Evolutionary conservation across 2,329 filamentous ascomycete genomes (phyloP).

Genomic region (Triangularia verruculosa): DNA sequence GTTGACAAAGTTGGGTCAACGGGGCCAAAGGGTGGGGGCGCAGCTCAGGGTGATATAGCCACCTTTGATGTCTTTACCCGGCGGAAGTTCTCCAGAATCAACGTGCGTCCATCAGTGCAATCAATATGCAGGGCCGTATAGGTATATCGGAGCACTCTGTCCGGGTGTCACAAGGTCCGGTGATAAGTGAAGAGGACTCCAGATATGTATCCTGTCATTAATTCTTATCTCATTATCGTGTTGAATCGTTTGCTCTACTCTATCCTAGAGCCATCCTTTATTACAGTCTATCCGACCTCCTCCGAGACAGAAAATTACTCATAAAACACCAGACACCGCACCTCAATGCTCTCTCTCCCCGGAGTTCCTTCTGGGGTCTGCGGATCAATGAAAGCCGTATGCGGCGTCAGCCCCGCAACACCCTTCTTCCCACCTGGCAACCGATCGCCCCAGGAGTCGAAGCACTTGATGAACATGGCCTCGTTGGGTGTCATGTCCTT

Average conservation of each 20-base stretch:
- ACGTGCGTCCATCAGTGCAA: neutral
- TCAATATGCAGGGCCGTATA: neutral
- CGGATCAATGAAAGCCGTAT: slow-evolving; percentile 56
- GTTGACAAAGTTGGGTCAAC: neutral
- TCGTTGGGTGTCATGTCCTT: slow-evolving; percentile 64
- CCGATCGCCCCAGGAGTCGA: slow-evolving; percentile 43
- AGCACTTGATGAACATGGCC: slow-evolving; percentile 51
- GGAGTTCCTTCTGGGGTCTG: slow-evolving; percentile 46
- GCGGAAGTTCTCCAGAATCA: neutral
- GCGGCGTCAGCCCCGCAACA: slow-evolving; percentile 47
- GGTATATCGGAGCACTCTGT: neutral
- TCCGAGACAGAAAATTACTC: slow-evolving; percentile 34
- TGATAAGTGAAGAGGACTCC: neutral
- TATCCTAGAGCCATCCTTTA: neutral
- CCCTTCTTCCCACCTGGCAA: slow-evolving; percentile 37
- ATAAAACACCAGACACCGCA: slow-evolving; percentile 61
- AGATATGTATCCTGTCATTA: neutral
- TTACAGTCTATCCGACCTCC: neutral
- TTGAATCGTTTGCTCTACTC: neutral
- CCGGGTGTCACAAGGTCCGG: too few relatives aligned
- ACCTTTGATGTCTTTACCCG: neutral
- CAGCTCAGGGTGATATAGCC: neutral
- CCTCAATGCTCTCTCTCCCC: slow-evolving; percentile 60
- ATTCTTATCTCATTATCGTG: neutral
- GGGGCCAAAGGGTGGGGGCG: neutral